These are phyloP conservation scores for Tillandsia leiboldiana DNA, from an alignment of 176 grass and related monocot genomes.

Conservation along the genomic window DNA sequence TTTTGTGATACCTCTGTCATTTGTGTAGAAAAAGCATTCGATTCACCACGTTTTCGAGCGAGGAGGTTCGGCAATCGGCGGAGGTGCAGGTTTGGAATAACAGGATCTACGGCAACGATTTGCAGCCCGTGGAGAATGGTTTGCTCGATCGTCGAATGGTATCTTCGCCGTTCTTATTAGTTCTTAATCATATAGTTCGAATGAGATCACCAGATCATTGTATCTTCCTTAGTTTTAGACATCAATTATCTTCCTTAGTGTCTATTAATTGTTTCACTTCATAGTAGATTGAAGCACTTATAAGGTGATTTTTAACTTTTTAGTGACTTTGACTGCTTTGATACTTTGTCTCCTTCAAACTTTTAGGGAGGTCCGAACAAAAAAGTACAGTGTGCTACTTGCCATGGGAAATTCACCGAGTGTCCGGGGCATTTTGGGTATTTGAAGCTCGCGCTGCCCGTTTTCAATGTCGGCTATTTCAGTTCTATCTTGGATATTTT, in stretches of 20 bases:
- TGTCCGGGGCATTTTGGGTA: slow-evolving; percentile 95
- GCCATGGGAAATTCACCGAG: slow-evolving; percentile 52
- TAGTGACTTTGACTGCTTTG: not conserved
- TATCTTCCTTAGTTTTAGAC: too few species aligned
- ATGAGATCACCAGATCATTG: not conserved
- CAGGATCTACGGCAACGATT: slow-evolving; percentile 33
- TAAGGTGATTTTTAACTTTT: not conserved
- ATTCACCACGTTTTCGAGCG: slow-evolving; percentile 61
- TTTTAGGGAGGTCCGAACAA: slow-evolving; percentile 71
- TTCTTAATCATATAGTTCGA: not conserved
- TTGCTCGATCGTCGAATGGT: slow-evolving; percentile 76
- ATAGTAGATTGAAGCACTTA: too few species aligned
- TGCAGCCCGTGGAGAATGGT: slow-evolving; percentile 38
- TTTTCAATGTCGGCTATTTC: slow-evolving; percentile 90
- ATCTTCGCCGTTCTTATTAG: not conserved
- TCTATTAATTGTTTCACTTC: too few species aligned
- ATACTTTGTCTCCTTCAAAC: slow-evolving; percentile 13
- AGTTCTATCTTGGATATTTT: slow-evolving; percentile 60
- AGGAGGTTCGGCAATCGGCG: slow-evolving; percentile 46
- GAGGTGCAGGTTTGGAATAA: slow-evolving; percentile 77
- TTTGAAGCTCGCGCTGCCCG: slow-evolving; percentile 70
- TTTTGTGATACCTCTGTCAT: not conserved
- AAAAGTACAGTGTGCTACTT: slow-evolving; percentile 46
- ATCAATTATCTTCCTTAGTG: too few species aligned
- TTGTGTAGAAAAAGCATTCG: slow-evolving; percentile 71